phyloP scores from a whole-genome alignment of 768 basidiomycete genomes.

The Leccinum longicurvipes region DNA sequence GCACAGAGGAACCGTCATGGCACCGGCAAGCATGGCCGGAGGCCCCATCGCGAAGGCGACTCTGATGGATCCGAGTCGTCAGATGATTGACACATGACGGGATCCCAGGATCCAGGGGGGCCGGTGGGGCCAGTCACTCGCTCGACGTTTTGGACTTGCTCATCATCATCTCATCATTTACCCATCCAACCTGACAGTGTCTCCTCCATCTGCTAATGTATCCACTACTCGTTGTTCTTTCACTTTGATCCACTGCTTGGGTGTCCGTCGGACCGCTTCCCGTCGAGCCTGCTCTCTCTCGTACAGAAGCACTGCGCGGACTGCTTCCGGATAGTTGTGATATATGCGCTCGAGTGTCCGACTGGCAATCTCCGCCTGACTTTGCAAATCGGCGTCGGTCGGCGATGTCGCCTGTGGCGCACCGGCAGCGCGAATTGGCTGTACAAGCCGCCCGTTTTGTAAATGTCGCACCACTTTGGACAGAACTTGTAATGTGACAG shows the following conservation, averaged over 20 bases:
- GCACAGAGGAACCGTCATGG: slow-evolving; percentile 78
- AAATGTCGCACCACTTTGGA: slow-evolving; percentile 46
- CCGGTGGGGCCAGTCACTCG: neutral
- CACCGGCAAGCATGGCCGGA: slow-evolving; percentile 54
- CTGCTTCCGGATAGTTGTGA: slow-evolving; percentile 48
- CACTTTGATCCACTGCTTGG: slow-evolving; percentile 19
- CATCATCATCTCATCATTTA: slow-evolving; percentile 18
- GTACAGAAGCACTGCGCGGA: slow-evolving; percentile 32
- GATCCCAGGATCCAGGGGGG: slow-evolving; percentile 1
- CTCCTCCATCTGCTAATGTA: slow-evolving; percentile 27
- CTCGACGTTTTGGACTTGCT: slow-evolving; percentile 9
- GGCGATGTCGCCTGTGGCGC: slow-evolving; percentile 20
- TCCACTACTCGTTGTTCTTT: slow-evolving; percentile 14
- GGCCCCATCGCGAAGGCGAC: slow-evolving; percentile 53
- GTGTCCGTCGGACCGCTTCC: slow-evolving; percentile 12
- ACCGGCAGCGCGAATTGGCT: slow-evolving; percentile 33
- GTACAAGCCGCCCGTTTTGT: slow-evolving; percentile 46
- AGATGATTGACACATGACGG: slow-evolving; percentile 47
- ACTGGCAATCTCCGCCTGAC: slow-evolving; percentile 32
- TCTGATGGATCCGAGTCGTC: slow-evolving; percentile 71
- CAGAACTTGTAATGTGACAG: slow-evolving; percentile 45
- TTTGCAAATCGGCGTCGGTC: slow-evolving; percentile 22
- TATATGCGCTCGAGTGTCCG: slow-evolving; percentile 46
- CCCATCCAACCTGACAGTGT: slow-evolving; percentile 18
- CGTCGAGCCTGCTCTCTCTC: slow-evolving; percentile 31